Percentiles rank a stretch among this genome's conserved stretches.
phyloP scores from a whole-genome alignment of 108 stramenopile genomes.

The Ochromonas danica region DNA sequence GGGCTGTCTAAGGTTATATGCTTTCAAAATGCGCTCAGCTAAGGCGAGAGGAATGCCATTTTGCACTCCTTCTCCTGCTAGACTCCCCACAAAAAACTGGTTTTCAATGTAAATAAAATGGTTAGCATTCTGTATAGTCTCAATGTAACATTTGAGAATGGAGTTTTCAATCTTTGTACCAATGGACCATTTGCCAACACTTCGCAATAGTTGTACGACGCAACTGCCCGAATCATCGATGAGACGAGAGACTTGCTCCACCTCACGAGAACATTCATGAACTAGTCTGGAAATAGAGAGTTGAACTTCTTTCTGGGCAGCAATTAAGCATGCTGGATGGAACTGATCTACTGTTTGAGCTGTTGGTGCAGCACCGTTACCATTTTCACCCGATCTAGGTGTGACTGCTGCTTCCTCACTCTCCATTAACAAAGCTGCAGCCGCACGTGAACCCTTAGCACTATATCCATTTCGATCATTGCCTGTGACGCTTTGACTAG shows the following conservation, averaged over 20 bases:
- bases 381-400: no score
- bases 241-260: neutral
- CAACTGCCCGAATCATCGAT: neutral
- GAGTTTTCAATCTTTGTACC: conserved; percentile 1
- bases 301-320: neutral
- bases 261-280: neutral
- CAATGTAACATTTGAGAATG: conserved; percentile 21
- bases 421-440: no score
- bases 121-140: conserved; percentile 9
- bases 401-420: no score
- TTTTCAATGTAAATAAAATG: conserved; percentile 36
- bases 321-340: neutral
- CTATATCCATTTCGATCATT: no score
- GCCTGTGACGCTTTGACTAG: no score
- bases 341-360: neutral
- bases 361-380: no score
- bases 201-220: conserved; percentile 22
- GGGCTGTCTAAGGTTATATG: neutral
- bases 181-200: conserved; percentile 30
- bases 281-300: neutral
- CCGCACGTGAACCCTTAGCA: no score
- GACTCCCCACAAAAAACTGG: conserved; percentile 9
- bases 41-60: neutral
- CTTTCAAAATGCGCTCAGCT: neutral
- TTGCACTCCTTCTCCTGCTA: conserved; percentile 20